Percentiles rank a stretch among this genome's conserved stretches.
phyloP scores from a whole-genome alignment of 495 filamentous ascomycete species.

The Penicillium goetzii region DNA sequence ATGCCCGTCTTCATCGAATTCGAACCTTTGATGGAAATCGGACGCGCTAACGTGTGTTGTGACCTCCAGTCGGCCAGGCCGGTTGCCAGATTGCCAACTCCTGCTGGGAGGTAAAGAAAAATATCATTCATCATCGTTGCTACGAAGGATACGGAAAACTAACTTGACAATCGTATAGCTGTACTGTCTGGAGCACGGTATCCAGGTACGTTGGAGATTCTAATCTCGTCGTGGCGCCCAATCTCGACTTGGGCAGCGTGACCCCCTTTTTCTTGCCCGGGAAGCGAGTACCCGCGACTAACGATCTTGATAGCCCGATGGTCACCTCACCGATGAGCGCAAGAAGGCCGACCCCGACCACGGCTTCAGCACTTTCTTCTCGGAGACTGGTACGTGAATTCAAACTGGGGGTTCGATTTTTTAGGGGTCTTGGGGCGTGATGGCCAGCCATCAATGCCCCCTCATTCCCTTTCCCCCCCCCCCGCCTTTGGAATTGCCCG shows the following conservation, averaged over 20 bases:
- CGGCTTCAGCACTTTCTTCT: slow-evolving; percentile 99
- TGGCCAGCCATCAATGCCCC: not conserved
- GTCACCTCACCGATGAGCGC: slow-evolving; percentile 97
- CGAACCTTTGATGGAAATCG: slow-evolving; percentile 14
- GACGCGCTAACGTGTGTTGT: slow-evolving; percentile 28
- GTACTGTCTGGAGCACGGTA: slow-evolving; percentile 99
- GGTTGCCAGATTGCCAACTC: slow-evolving; percentile 99
- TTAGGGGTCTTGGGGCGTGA: slow-evolving; percentile 1
- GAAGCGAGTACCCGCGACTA: slow-evolving; percentile 31
- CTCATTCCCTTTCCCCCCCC: not conserved
- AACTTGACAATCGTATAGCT: slow-evolving; percentile 62
- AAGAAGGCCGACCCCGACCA: slow-evolving; percentile 95
- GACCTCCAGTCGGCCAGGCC: slow-evolving; percentile 87
- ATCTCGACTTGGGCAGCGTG: slow-evolving; percentile 23
- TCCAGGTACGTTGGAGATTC: slow-evolving; percentile 72
- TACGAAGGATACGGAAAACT: slow-evolving; percentile 24
- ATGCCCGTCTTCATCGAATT: slow-evolving; percentile 1
- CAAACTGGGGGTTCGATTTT: slow-evolving; percentile 12
- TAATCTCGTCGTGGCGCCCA: slow-evolving; percentile 24
- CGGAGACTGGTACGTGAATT: slow-evolving; percentile 82
- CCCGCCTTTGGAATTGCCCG: not conserved
- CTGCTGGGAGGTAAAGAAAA: slow-evolving; percentile 89
- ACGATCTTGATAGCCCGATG: slow-evolving; percentile 75
- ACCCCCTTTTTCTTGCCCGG: slow-evolving; percentile 27
- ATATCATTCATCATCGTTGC: slow-evolving; percentile 19